Evolutionary conservation across 352 stramenopile genomes (phyloP), one percentile per base, ranked within the genome.

Genomic region (Phytophthora kernoviae): DNA sequence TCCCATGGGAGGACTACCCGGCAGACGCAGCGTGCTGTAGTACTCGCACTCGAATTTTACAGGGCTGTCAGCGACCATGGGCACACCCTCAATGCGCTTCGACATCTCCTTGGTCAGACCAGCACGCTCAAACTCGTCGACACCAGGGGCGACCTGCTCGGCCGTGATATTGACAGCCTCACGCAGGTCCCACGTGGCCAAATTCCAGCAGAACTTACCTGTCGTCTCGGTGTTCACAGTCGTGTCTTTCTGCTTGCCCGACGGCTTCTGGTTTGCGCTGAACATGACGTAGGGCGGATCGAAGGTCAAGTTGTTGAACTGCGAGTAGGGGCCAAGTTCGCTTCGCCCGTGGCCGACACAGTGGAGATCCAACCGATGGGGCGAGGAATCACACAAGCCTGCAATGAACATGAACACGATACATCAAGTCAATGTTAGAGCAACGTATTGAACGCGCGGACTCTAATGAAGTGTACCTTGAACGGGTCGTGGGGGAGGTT

Each of bases 41-140:
- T 72, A 72, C 64, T 72, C 64, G 53, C 64, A 68, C 53, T 72
- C 64, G 37, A 72, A 68, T 26, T 64, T 68, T 11, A 72, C 58
- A 18, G 64, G 64, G 18, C 64, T 72, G 64, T 72, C 64, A 41
- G 64, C 64, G 52, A 72, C 58, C 64, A 72, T 72, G 40, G 63
- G 63, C 9, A 71, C 63, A 18, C 63, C 63, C 26, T 68, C 46
- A 26, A 68, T 59, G 39, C 21, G 51, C 34, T 39, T 62, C 26
- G 63, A 67, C 57, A 67, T 63, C 50, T 67, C 63, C 63, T 68
- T 71, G 15, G 32, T 60, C 24, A 72, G 47, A 15, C 63, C 63
- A 30, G 63, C 63, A 15, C 52, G 63, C 36, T 72, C 63, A 36
- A 72, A 72, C 37, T 72, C 63, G 21, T 72, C 63, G 40, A 72